Evolutionary conservation across 257 asterid genomes (phyloP), one percentile per base, ranked within the genome.

Genomic region (Rhazya stricta): DNA sequence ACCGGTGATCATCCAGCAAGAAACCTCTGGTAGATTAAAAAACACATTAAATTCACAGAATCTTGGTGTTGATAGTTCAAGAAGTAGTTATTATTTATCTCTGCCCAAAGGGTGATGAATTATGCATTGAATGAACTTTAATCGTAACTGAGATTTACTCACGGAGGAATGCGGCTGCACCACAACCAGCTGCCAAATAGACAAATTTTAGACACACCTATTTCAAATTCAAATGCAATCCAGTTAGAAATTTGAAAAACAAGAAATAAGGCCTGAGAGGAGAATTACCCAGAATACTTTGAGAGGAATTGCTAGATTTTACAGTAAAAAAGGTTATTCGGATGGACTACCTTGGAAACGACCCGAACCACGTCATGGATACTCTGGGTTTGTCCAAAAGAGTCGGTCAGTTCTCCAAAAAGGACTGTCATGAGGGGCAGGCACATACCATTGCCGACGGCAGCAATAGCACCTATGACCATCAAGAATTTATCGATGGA

Each of bases 1-100:
- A 0, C 93, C 96, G 0, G 93, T 90, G 81, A 87, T 78, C 85
- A 83, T 88, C 96, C 96, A 90, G 77, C 93, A 90, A 19, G 89
- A 54, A 71, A 90, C 88, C 91, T 90, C 96, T 90, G 84, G 68
- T 63, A 58, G 66, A 12, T 65, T 48, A 36, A 34, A 66, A 41
- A 25, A 13, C 27, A 12, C 4, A 23, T 32, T 9, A 23, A 9
- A 39, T 37, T 10, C 11, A 42, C 53, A 4, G 34, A 21, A 67
- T 67, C 30, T 67, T 41, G 6, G 19, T 37, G 9, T 32, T 65
- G 70, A 34, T 16, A 27, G 7, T 71, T 69, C 34, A 7, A 0
- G 3, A 1, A 1, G 11, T 34, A 21, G 37, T 54, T 7, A 21
- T 23, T 69, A 27, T 63, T 16, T 13, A 58, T 9, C 10, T 53